These are phyloP conservation scores for Metschnikowia corniflorae DNA, from an alignment of 805 yeast genomes.

Conservation along the genomic window DNA sequence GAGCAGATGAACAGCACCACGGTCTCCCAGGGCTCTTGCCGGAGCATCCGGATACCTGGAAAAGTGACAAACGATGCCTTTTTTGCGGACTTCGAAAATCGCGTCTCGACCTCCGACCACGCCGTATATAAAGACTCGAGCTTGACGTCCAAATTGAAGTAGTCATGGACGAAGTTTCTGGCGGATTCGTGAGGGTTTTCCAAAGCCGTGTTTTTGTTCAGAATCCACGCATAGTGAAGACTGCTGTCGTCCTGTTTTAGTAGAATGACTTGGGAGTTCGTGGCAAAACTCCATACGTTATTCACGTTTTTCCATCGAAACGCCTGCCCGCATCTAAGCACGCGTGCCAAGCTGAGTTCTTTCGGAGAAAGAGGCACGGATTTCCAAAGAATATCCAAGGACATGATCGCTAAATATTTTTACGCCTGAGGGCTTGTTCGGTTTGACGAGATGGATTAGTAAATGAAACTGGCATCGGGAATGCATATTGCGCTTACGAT, in stretches of 20 bases:
- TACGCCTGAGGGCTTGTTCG: too few relatives aligned
- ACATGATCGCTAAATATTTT: conserved; percentile 9
- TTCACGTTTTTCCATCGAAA: conserved; percentile 71
- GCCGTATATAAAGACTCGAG: conserved; percentile 49
- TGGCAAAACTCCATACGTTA: conserved; percentile 63
- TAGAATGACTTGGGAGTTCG: conserved; percentile 57
- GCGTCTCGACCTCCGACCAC: conserved; percentile 59
- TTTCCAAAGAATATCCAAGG: conserved; percentile 16
- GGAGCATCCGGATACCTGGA: conserved; percentile 75
- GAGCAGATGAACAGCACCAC: conserved; percentile 88
- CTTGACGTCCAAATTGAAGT: conserved; percentile 64
- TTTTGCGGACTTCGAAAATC: conserved; percentile 36
- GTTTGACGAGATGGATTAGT: too few relatives aligned
- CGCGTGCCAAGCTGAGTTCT: conserved; percentile 61
- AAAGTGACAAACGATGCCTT: conserved; percentile 37
- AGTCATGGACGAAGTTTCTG: conserved; percentile 52
- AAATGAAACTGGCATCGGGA: background rate
- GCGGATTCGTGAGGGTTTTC: conserved; percentile 24
- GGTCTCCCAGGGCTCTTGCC: conserved; percentile 98
- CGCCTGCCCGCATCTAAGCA: conserved; percentile 81
- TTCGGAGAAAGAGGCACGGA: conserved; percentile 13
- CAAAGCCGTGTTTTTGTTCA: conserved; percentile 11
- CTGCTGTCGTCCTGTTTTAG: conserved; percentile 53
- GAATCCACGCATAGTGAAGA: conserved; percentile 49
- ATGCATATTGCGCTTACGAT: conserved; percentile 8